Percentiles rank a stretch among this genome's conserved stretches.
These are phyloP conservation scores for Musa beccarii DNA, from an alignment of 176 grass and related monocot genomes.

Conservation along the genomic window DNA sequence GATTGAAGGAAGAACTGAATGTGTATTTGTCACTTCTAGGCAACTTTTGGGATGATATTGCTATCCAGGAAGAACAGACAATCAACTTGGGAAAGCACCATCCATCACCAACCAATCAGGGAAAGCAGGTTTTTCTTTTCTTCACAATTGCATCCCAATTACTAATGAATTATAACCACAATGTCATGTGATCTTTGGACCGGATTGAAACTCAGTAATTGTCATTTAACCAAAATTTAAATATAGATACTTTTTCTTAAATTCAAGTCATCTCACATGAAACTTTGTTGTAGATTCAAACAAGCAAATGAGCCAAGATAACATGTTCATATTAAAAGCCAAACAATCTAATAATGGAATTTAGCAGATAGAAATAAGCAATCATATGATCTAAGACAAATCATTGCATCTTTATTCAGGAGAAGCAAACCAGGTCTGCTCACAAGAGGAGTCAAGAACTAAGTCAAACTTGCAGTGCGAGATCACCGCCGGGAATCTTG, in stretches of 20 bases:
- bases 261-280: not conserved
- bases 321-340: not conserved
- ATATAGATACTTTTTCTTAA: not conserved
- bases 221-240: not conserved
- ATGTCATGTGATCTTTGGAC: not conserved
- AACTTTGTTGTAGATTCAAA: not conserved
- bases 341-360: too few relatives aligned
- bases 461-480: slow-evolving; percentile 29
- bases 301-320: not conserved
- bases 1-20: slow-evolving; percentile 66
- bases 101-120: slow-evolving; percentile 39
- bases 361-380: too few relatives aligned
- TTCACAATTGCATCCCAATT: not conserved
- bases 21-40: slow-evolving; percentile 53
- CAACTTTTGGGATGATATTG: slow-evolving; percentile 56
- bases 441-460: slow-evolving; percentile 41
- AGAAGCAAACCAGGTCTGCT: slow-evolving; percentile 17
- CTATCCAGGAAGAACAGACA: slow-evolving; percentile 55
- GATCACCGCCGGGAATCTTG: slow-evolving; percentile 39
- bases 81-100: slow-evolving; percentile 46
- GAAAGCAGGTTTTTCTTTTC: slow-evolving; percentile 51
- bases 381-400: slow-evolving; percentile 36
- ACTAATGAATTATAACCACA: not conserved
- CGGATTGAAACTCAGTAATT: not conserved
- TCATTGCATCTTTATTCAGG: slow-evolving; percentile 9